Evolutionary conservation across 805 yeast genomes (phyloP).

Genomic region (Ogataea chonburiensis): DNA sequence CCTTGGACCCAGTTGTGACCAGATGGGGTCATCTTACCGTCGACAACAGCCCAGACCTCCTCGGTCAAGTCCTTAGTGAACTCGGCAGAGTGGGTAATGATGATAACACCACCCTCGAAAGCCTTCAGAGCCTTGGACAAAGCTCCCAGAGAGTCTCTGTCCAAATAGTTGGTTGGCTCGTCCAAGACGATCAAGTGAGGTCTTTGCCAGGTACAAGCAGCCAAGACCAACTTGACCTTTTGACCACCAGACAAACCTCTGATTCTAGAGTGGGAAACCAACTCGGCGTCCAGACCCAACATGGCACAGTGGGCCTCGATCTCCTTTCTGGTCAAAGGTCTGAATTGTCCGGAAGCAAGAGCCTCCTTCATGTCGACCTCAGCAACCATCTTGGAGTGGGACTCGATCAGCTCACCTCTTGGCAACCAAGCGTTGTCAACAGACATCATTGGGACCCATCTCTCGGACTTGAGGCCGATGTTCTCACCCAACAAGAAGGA

Average conservation of each 20-base stretch:
- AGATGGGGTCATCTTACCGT: slow-evolving; percentile 99
- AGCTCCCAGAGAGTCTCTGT: slow-evolving; percentile 99
- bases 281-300: slow-evolving; percentile 98
- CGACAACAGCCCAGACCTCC: slow-evolving; percentile 99
- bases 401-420: slow-evolving; percentile 96
- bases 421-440: slow-evolving; percentile 99
- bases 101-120: slow-evolving; percentile 99
- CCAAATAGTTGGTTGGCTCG: slow-evolving; percentile 99
- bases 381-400: slow-evolving; percentile 98
- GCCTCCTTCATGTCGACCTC: slow-evolving; percentile 99
- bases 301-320: slow-evolving; percentile 98
- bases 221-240: slow-evolving; percentile 98
- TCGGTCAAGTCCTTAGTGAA: slow-evolving; percentile 99
- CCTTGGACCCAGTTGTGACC: slow-evolving; percentile 99
- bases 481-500: slow-evolving; percentile 97
- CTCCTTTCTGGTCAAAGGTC: slow-evolving; percentile 99
- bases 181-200: slow-evolving; percentile 99
- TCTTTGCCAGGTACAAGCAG: slow-evolving; percentile 99
- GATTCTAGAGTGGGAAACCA: slow-evolving; percentile 99
- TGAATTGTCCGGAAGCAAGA: slow-evolving; percentile 99
- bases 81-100: slow-evolving; percentile 99
- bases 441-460: slow-evolving; percentile 99
- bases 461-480: slow-evolving; percentile 97
- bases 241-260: slow-evolving; percentile 99
- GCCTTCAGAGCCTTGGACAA: slow-evolving; percentile 97